Percentiles rank a stretch among this genome's conserved stretches.
phyloP scores from a whole-genome alignment of 164 flowering plant species.

The Stephania japonica region DNA sequence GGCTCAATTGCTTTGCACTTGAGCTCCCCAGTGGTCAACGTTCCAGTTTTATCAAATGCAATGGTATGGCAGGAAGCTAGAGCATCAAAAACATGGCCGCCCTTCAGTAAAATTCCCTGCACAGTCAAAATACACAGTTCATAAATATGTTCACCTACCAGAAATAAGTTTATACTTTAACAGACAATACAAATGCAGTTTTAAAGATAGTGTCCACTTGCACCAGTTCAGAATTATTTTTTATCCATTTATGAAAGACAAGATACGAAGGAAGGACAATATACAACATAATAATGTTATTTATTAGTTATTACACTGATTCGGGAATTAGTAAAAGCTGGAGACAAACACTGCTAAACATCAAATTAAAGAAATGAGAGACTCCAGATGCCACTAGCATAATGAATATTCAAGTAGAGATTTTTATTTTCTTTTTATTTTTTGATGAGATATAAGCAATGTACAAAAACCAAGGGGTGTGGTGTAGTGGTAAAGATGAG shows the following conservation, averaged over 20 bases:
- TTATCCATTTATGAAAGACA: not conserved
- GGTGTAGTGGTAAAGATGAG: too few species aligned
- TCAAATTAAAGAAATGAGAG: not conserved
- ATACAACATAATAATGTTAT: not conserved
- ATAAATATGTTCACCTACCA: not conserved
- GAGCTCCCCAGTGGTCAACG: conserved; percentile 92
- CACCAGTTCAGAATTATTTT: not conserved
- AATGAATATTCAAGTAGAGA: not conserved
- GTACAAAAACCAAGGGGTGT: too few species aligned
- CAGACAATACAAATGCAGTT: not conserved
- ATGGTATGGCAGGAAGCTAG: conserved; percentile 80
- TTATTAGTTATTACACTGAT: not conserved
- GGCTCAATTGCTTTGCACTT: conserved; percentile 91
- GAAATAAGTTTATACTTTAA: not conserved
- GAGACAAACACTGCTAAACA: not conserved
- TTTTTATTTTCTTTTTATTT: too few species aligned
- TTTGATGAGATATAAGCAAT: too few species aligned
- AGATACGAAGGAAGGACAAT: not conserved
- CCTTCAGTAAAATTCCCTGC: conserved; percentile 95
- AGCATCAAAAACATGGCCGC: conserved; percentile 95
- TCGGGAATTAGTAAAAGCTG: not conserved
- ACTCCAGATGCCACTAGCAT: not conserved
- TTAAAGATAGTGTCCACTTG: not conserved
- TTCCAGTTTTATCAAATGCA: conserved; percentile 99
- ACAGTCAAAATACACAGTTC: conserved; percentile 3